Evolutionary conservation across 2,329 filamentous ascomycete species (phyloP).

Genomic region (Colletotrichum liriopes): DNA sequence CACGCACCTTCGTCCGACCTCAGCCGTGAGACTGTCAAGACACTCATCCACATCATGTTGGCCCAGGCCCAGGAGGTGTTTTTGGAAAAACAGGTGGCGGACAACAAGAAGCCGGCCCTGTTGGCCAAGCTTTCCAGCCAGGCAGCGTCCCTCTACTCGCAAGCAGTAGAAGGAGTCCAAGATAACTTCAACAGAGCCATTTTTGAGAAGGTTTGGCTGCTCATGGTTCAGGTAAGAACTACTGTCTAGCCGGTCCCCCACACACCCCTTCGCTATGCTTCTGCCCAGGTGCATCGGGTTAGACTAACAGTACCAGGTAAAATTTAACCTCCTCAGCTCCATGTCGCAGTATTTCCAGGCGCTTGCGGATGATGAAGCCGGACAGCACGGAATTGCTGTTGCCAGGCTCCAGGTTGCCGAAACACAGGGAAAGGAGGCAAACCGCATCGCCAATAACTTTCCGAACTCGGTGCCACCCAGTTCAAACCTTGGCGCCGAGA

Average conservation of each 20-base stretch:
- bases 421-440: conserved; percentile 82
- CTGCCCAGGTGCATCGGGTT: background rate
- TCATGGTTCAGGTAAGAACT: conserved; percentile 80
- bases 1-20: conserved; percentile 97
- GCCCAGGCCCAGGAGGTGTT: conserved; percentile 98
- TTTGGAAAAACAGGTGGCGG: conserved; percentile 93
- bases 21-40: conserved; percentile 95
- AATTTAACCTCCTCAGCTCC: conserved; percentile 86
- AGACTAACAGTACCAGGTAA: conserved; percentile 66
- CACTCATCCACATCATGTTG: conserved; percentile 91
- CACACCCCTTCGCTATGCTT: background rate
- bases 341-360: conserved; percentile 96
- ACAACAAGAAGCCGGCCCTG: conserved; percentile 92
- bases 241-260: background rate
- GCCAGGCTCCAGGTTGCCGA: conserved; percentile 88
- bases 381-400: conserved; percentile 88
- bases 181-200: conserved; percentile 92
- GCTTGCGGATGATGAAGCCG: conserved; percentile 89
- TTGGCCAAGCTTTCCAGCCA: conserved; percentile 95
- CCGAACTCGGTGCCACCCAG: conserved; percentile 84
- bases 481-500: conserved; percentile 88
- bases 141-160: conserved; percentile 87
- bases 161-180: conserved; percentile 90
- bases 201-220: conserved; percentile 94
- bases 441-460: conserved; percentile 82